Conservation (phyloP, 2,329 filamentous ascomycete genomes). For the Venturia carpophila region DNA sequence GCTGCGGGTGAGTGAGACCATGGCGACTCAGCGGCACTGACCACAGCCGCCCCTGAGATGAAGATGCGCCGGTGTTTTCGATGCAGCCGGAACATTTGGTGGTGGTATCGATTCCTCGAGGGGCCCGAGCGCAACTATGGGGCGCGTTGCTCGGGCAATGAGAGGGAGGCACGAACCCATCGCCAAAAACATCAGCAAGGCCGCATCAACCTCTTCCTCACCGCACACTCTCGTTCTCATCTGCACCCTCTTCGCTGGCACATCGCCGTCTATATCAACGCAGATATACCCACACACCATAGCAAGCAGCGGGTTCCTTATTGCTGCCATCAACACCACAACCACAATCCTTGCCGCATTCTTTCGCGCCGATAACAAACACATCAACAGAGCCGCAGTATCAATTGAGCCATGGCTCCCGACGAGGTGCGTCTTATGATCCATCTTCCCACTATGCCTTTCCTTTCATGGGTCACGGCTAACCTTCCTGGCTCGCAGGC, state of each 20-base stretch:
- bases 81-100: background rate
- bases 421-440: slow-evolving; percentile 11
- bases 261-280: background rate
- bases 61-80: background rate
- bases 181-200: background rate
- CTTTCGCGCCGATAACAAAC: slow-evolving; percentile 6
- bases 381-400: background rate
- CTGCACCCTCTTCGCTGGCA: background rate
- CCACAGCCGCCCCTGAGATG: background rate
- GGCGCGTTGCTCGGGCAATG: no score
- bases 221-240: slow-evolving; percentile 6
- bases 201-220: no score
- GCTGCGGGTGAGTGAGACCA: background rate
- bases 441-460: background rate
- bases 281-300: background rate
- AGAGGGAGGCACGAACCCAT: no score
- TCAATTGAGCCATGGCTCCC: slow-evolving; percentile 16
- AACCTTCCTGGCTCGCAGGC: background rate
- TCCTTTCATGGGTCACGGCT: background rate
- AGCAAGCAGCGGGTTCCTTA: background rate
- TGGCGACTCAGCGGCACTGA: background rate
- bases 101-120: background rate
- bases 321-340: background rate
- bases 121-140: no score
- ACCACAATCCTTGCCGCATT: slow-evolving; percentile 6